These are phyloP conservation scores for Vanilla planifolia DNA, from an alignment of 106 monocot genomes.

Conservation along the genomic window DNA sequence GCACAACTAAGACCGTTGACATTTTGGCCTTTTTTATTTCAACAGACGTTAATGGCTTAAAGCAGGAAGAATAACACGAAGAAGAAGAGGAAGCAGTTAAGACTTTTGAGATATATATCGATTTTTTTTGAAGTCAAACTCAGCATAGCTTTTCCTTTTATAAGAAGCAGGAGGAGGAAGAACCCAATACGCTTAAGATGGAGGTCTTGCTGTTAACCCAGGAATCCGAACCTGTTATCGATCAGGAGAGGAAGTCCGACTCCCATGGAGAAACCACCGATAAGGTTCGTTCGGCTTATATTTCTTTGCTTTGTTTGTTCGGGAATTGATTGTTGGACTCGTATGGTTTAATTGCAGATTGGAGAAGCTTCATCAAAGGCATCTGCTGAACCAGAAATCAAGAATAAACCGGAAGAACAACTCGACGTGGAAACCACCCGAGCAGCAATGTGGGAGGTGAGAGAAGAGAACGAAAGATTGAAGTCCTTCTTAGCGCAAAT, in stretches of 20 bases:
- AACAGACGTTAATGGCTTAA: neutral
- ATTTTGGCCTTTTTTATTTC: neutral
- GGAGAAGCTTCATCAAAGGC: too few species aligned
- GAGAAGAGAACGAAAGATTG: slow-evolving; percentile 80
- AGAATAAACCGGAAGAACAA: slow-evolving; percentile 21
- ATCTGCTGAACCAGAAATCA: too few species aligned
- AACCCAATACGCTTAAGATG: too few species aligned
- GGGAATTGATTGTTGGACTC: too few species aligned
- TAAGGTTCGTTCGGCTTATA: too few species aligned
- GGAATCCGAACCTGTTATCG: too few species aligned
- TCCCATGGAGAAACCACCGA: too few species aligned
- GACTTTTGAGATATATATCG: neutral
- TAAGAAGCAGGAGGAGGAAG: neutral
- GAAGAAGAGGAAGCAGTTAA: neutral
- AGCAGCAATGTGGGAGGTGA: slow-evolving; percentile 70
- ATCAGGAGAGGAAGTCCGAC: too few species aligned
- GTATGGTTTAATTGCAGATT: too few species aligned
- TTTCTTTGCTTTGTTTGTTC: too few species aligned
- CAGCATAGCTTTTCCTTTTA: neutral
- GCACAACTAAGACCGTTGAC: neutral
- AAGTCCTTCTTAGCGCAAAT: slow-evolving; percentile 46
- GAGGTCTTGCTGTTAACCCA: too few species aligned
- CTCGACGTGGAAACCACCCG: slow-evolving; percentile 63
- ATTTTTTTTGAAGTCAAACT: neutral
- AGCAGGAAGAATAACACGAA: neutral